phyloP scores from a whole-genome alignment of 495 filamentous ascomycete genomes.

The Aspergillus haitiensis region DNA sequence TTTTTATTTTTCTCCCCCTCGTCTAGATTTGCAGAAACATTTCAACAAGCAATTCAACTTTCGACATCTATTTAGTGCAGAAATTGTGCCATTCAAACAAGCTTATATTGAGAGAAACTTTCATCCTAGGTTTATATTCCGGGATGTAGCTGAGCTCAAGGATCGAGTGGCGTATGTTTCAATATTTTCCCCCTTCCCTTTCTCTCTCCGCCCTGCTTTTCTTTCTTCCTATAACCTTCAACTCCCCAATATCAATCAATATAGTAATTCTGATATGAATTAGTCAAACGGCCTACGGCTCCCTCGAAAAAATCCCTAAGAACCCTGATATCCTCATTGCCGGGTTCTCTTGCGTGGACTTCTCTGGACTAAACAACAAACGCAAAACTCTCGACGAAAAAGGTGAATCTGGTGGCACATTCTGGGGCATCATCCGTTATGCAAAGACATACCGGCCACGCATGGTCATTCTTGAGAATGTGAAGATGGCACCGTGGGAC shows the following conservation, averaged over 20 bases:
- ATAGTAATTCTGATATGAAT: not conserved
- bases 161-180: constrained; percentile 56
- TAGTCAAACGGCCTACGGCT: constrained; percentile 73
- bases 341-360: constrained; percentile 79
- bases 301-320: constrained; percentile 55
- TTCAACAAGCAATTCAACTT: constrained; percentile 41
- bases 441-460: constrained; percentile 55
- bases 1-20: not conserved
- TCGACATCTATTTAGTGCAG: constrained; percentile 72
- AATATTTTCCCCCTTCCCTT: constrained; percentile 3
- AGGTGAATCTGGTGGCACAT: constrained; percentile 73
- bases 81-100: constrained; percentile 78
- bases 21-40: constrained; percentile 32
- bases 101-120: constrained; percentile 79
- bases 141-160: constrained; percentile 66
- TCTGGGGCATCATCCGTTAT: constrained; percentile 62
- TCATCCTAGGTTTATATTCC: constrained; percentile 60
- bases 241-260: constrained; percentile 24
- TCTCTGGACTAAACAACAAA: constrained; percentile 45
- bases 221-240: constrained; percentile 1
- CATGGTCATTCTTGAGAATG: constrained; percentile 76
- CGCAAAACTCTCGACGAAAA: constrained; percentile 43
- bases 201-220: not conserved
- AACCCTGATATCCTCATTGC: constrained; percentile 69
- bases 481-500: constrained; percentile 62